These are phyloP conservation scores for Cladophialophora chaetospira DNA, from an alignment of 2,329 filamentous ascomycete genomes.

Conservation along the genomic window DNA sequence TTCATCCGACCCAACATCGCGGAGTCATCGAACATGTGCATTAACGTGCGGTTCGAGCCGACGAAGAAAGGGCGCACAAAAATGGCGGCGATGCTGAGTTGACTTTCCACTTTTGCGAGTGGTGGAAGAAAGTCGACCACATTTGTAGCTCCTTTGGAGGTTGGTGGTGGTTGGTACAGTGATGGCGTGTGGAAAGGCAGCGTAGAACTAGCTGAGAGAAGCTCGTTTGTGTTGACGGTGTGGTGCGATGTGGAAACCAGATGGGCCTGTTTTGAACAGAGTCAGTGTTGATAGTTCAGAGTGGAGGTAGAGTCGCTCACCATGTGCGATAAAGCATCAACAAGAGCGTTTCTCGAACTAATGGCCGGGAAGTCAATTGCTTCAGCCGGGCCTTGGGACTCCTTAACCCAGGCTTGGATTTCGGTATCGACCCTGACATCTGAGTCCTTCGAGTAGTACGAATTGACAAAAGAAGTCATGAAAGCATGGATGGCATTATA, in stretches of 20 bases:
- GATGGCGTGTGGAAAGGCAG: conserved; percentile 12
- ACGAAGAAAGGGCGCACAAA: conserved; percentile 16
- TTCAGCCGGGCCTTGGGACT: conserved; percentile 12
- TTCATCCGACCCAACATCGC: conserved; percentile 14
- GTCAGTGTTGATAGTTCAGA: not conserved
- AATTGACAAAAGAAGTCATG: conserved; percentile 17
- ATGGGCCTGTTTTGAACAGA: conserved; percentile 3
- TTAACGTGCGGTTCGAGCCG: conserved; percentile 10
- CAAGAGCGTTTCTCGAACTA: conserved; percentile 5
- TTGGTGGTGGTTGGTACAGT: conserved; percentile 10
- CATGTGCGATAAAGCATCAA: conserved; percentile 16
- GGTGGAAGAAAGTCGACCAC: conserved; percentile 12
- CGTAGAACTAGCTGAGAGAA: conserved; percentile 12
- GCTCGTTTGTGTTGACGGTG: conserved; percentile 15
- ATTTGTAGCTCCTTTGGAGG: conserved; percentile 12
- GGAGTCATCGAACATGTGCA: conserved; percentile 18
- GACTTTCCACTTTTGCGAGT: conserved; percentile 2
- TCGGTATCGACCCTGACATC: conserved; percentile 13
- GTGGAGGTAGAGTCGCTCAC: not conserved
- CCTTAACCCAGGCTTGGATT: conserved; percentile 16
- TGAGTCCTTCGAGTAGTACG: conserved; percentile 14
- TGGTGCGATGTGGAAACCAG: conserved; percentile 18
- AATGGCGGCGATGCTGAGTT: conserved; percentile 8
- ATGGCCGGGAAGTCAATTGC: conserved; percentile 17
- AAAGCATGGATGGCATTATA: conserved; percentile 14